phyloP scores from a whole-genome alignment of 2,329 filamentous ascomycete genomes.

The Fusarium sp. region DNA sequence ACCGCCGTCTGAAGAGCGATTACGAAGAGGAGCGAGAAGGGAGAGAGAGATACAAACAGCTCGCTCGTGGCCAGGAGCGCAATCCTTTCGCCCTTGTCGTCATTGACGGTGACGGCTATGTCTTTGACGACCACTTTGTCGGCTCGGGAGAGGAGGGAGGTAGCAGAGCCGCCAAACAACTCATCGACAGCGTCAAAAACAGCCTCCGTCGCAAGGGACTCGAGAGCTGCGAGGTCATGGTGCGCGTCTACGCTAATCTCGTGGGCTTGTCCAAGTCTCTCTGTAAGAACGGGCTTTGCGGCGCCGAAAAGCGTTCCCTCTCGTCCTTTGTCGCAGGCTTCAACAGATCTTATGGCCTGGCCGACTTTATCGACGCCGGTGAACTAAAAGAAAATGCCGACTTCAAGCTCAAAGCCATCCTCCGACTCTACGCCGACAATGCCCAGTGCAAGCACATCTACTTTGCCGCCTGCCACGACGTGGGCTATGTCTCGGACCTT shows the following conservation, averaged over 20 bases:
- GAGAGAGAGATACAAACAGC: constrained; percentile 65
- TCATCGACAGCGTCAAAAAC: constrained; percentile 62
- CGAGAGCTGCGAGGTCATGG: constrained; percentile 63
- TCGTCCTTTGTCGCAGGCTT: constrained; percentile 67
- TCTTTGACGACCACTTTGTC: constrained; percentile 61
- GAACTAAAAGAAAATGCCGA: constrained; percentile 69
- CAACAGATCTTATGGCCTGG: constrained; percentile 65
- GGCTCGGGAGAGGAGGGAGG: constrained; percentile 63
- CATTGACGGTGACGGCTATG: constrained; percentile 70
- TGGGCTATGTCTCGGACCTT: constrained; percentile 62
- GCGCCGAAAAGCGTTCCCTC: constrained; percentile 65
- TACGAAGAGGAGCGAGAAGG: constrained; percentile 66
- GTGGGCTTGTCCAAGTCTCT: constrained; percentile 62
- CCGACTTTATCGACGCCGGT: constrained; percentile 71
- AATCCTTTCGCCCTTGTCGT: constrained; percentile 70
- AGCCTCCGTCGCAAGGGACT: constrained; percentile 59
- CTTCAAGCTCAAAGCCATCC: constrained; percentile 65
- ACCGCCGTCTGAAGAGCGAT: constrained; percentile 65
- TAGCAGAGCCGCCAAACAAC: constrained; percentile 61
- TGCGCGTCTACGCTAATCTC: constrained; percentile 68
- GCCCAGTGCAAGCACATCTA: constrained; percentile 72
- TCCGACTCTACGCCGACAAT: constrained; percentile 65
- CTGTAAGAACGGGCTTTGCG: constrained; percentile 56
- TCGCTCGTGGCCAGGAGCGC: constrained; percentile 59
- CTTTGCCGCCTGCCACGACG: constrained; percentile 71